Evolutionary conservation across 1,284 basidiomycete genomes (phyloP).

Genomic region (Austroboletus olivaceoglutinosus): DNA sequence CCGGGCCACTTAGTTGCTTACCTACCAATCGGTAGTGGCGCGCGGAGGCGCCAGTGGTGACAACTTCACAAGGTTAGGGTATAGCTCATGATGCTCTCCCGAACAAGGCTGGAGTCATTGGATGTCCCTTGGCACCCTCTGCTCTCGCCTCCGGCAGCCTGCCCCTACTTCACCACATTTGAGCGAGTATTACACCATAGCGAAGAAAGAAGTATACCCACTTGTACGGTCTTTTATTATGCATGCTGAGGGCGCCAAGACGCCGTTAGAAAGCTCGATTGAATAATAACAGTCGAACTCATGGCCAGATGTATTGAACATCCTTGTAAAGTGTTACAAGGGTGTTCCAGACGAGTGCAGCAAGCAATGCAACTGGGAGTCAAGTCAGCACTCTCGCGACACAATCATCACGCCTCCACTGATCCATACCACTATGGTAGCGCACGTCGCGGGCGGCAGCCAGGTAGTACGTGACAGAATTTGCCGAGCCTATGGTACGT

Average conservation of each 20-base stretch:
- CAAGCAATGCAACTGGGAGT: background rate
- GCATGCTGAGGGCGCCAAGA: constrained; percentile 14
- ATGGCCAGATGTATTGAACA: constrained; percentile 6
- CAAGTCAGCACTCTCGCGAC: background rate
- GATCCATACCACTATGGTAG: background rate
- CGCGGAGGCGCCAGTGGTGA: too few species aligned
- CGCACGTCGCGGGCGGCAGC: background rate
- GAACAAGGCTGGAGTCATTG: too few species aligned
- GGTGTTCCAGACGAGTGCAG: background rate
- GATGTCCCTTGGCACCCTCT: too few species aligned
- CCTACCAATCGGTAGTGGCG: too few species aligned
- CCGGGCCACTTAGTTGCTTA: too few species aligned
- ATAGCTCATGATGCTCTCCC: too few species aligned
- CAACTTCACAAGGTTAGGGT: too few species aligned
- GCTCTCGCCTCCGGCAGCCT: too few species aligned
- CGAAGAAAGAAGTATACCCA: constrained; percentile 26
- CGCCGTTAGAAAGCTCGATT: too few species aligned
- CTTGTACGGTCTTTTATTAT: constrained; percentile 14
- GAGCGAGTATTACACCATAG: constrained; percentile 11
- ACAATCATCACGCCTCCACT: background rate
- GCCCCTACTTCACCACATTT: too few species aligned
- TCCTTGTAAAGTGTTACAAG: background rate
- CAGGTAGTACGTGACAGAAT: too few species aligned
- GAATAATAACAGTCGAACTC: background rate
- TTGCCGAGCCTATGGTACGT: too few species aligned